Conservation (phyloP, 208 protist species). For the Crithidia expoeki region DNA sequence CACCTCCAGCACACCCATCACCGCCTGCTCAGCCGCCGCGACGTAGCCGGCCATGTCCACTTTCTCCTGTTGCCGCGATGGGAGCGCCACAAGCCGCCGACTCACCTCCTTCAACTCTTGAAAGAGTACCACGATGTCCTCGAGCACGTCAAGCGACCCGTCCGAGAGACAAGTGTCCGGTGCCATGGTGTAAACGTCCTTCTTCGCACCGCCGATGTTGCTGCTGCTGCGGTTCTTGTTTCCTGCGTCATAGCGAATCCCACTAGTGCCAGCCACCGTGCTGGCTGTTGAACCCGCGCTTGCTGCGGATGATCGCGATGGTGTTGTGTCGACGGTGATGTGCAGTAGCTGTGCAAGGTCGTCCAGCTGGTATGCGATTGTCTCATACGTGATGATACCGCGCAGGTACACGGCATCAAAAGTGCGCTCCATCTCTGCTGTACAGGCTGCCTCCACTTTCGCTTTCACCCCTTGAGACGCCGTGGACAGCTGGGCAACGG, state of each 20-base stretch:
- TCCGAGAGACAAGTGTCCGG: constrained; percentile 14
- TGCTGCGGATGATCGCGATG: not conserved
- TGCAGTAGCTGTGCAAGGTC: constrained; percentile 30
- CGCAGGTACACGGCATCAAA: constrained; percentile 69
- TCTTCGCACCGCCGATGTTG: constrained; percentile 3
- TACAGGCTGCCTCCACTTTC: constrained; percentile 58
- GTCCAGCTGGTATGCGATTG: constrained; percentile 48
- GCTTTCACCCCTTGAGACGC: constrained; percentile 38
- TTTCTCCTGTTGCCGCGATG: constrained; percentile 28
- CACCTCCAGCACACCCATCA: constrained; percentile 34
- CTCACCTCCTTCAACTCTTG: constrained; percentile 32
- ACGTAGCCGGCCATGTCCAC: constrained; percentile 25
- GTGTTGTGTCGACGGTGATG: constrained; percentile 19
- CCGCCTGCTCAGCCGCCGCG: constrained; percentile 25
- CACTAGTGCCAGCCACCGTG: not conserved
- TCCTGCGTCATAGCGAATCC: not conserved
- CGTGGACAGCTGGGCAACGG: constrained; percentile 39
- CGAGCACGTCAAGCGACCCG: constrained; percentile 24
- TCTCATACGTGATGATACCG: constrained; percentile 69
- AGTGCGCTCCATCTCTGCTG: constrained; percentile 55
- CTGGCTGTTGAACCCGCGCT: not conserved
- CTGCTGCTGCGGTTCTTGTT: not conserved
- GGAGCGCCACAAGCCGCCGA: constrained; percentile 23
- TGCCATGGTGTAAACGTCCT: constrained; percentile 3
- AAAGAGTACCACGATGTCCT: constrained; percentile 36